phyloP scores from a whole-genome alignment of 2,329 filamentous ascomycete genomes.

The Ceratocystis harringtonii region DNA sequence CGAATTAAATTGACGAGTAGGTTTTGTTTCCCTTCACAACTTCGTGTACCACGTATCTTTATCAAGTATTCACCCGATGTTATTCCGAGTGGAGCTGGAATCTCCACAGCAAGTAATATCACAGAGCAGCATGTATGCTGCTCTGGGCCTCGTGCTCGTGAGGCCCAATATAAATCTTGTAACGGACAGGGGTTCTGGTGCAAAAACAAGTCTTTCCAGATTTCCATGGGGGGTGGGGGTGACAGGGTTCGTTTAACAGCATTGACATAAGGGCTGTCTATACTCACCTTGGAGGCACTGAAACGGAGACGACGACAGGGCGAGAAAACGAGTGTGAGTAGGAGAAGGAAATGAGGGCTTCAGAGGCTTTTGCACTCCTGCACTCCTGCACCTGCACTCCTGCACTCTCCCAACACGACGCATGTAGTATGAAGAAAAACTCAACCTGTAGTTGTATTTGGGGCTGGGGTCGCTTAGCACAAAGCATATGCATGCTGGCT shows the following conservation, averaged over 20 bases:
- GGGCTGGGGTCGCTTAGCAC: background rate
- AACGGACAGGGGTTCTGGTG: background rate
- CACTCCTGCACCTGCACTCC: no score
- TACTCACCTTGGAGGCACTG: background rate
- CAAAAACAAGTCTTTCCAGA: background rate
- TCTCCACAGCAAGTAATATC: no score
- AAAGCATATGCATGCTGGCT: background rate
- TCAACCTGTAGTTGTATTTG: no score
- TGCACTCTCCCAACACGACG: background rate
- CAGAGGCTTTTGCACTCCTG: background rate
- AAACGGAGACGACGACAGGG: background rate
- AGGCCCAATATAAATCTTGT: background rate
- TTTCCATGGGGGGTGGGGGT: background rate
- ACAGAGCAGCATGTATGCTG: no score
- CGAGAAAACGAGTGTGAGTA: background rate
- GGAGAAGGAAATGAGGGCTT: background rate
- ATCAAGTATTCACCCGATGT: no score
- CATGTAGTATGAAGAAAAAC: background rate
- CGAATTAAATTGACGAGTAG: no score
- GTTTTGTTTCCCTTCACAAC: no score
- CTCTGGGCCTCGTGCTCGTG: background rate
- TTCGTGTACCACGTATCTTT: no score
- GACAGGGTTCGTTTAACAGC: conserved; percentile 7
- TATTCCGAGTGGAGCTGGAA: no score
- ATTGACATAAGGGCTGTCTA: background rate